phyloP scores from a whole-genome alignment of 2,329 filamentous ascomycete genomes.

The Aspergillus novoparasiticus region DNA sequence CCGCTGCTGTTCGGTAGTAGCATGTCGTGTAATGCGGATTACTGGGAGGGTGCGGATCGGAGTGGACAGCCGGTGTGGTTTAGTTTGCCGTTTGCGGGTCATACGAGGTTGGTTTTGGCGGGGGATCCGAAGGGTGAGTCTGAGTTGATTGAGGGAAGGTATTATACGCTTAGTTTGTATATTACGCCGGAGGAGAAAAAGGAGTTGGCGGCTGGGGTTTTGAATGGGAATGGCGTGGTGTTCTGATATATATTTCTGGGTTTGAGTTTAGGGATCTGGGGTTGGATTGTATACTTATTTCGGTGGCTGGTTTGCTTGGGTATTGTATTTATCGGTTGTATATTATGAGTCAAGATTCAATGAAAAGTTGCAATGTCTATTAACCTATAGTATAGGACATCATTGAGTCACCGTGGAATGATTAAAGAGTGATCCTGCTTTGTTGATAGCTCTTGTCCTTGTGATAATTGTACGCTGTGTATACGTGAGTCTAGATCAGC shows the following conservation, averaged over 20 bases:
- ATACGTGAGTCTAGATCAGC: no score
- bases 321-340: background rate
- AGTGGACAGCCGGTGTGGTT: slow-evolving; percentile 21
- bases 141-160: slow-evolving; percentile 25
- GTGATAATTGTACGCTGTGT: no score
- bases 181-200: slow-evolving; percentile 24
- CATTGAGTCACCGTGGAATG: no score
- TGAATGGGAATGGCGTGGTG: background rate
- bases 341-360: background rate
- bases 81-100: slow-evolving; percentile 22
- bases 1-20: slow-evolving; percentile 26
- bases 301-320: background rate
- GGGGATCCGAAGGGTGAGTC: slow-evolving; percentile 19
- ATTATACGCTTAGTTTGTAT: slow-evolving; percentile 28
- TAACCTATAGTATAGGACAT: no score
- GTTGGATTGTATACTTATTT: background rate
- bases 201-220: background rate
- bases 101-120: slow-evolving; percentile 20
- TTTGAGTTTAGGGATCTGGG: background rate
- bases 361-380: background rate
- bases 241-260: background rate
- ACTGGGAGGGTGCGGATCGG: slow-evolving; percentile 24
- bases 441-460: no score
- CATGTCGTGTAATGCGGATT: slow-evolving; percentile 24
- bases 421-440: no score